A percentile compares a stretch with the other conserved stretches of the same genome.
These are phyloP conservation scores for Gnetum montanum DNA, from an alignment of 75 land plant genomes.

Conservation along the genomic window DNA sequence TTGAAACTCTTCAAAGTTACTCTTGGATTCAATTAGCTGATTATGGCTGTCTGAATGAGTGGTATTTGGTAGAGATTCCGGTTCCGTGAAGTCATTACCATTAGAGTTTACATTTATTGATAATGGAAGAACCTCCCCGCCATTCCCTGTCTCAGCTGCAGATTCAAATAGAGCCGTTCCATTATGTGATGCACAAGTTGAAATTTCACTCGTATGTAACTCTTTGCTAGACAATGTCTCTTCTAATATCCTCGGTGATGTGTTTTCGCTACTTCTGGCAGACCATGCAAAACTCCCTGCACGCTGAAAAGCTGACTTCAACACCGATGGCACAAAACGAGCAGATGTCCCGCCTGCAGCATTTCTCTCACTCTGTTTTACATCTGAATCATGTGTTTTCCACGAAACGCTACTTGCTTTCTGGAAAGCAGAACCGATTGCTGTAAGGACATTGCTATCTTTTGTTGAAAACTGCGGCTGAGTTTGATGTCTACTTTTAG, in stretches of 20 bases:
- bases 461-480: neutral
- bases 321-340: conserved; percentile 5
- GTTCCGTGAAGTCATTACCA: too few species aligned
- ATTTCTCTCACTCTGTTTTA: neutral
- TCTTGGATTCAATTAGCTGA: neutral
- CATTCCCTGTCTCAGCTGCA: neutral
- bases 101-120: too few species aligned
- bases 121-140: too few species aligned
- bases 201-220: neutral
- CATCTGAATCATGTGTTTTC: neutral
- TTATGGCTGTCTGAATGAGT: too few species aligned
- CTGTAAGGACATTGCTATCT: conserved; percentile 5
- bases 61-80: too few species aligned
- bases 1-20: conserved; percentile 2
- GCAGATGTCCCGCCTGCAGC: neutral
- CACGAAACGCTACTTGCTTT: conserved; percentile 5
- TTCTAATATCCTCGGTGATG: neutral
- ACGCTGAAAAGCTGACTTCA: conserved; percentile 6
- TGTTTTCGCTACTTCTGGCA: neutral
- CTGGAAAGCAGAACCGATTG: conserved; percentile 9
- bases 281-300: conserved; percentile 3
- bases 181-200: neutral
- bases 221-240: neutral
- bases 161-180: neutral
- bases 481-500: neutral